Base-by-base conservation (phyloP, 441 rosid genomes). In the Pelargonium cotyledonis region DNA sequence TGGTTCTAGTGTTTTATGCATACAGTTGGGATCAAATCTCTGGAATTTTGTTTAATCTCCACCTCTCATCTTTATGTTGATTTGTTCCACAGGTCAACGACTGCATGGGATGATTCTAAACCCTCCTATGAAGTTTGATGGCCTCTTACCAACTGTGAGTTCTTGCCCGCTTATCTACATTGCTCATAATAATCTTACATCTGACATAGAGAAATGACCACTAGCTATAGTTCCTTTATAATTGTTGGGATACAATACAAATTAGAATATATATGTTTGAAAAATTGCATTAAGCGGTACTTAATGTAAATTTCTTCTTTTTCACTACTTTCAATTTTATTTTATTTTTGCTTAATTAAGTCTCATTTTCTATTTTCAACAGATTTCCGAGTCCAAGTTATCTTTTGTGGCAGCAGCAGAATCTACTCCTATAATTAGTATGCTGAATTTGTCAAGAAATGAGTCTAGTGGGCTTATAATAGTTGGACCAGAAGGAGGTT, bases 401-500 rank as follows among this genome's bases (percentile, higher is more conserved):
- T 85, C 89, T 75, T 84, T 90, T 84, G 74, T 86, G 67, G 97
- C 97, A 68, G 80, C 81, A 60, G 97, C 97, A 21, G 88, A 83
- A 83, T 94, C 91, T 79, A 78, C 88, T 57, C 91, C 95, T 70
- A 83, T 93, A 69, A 72, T 88, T 71, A 77, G 62, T 71, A 81
- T 78, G 66, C 73, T 86, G 76, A 70, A 82, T 68, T 83, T 88
- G 18, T 55, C 78, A 9, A 72, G 74, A 66, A 80, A 72, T 44
- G 90, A 83, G 77, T 55, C 86, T 14, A 78, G 85, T 67, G 91
- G 96, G 71, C 60, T 89, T 55, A 79, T 88, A 66, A 81, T 88
- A 38, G 80, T 91, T 67, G 90, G 96, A 76, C 96, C 96, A 57
- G 98, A 91, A 80, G 98, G 98, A 29, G 98, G 97, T 91, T 72